Evolutionary conservation across 805 yeast genomes (phyloP).

Genomic region (Hanseniaspora clermontiae): DNA sequence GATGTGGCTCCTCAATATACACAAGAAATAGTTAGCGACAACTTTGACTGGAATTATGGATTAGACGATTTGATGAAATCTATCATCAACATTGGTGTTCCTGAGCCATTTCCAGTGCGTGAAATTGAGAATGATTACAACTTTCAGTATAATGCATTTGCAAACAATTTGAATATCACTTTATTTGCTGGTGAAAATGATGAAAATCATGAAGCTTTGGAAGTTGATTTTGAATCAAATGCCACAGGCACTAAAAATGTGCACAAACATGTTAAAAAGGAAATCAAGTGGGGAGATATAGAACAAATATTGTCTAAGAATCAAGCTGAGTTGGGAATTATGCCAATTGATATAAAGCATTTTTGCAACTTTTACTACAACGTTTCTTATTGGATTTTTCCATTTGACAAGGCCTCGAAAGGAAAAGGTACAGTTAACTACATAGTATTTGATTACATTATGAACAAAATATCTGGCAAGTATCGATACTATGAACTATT

Average conservation of each 20-base stretch:
- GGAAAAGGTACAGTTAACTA: constrained; percentile 15
- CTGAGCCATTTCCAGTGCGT: not conserved
- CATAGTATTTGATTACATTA: constrained; percentile 8
- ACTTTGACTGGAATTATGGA: constrained; percentile 3
- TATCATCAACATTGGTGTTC: not conserved
- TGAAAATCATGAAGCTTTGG: constrained; percentile 10
- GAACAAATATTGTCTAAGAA: not conserved
- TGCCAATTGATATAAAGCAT: constrained; percentile 13
- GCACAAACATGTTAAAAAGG: not conserved
- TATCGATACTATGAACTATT: not conserved
- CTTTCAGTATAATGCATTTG: not conserved
- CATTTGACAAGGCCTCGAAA: constrained; percentile 14
- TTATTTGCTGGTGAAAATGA: not conserved
- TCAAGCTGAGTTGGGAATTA: not conserved
- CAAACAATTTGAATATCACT: not conserved
- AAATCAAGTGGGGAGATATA: constrained; percentile 13
- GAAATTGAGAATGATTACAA: not conserved
- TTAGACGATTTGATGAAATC: constrained; percentile 4
- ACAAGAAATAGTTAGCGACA: not conserved
- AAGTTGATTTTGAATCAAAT: not conserved
- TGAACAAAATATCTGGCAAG: not conserved
- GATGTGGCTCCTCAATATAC: not conserved
- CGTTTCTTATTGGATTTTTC: constrained; percentile 17
- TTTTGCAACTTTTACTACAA: constrained; percentile 15
- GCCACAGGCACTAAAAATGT: not conserved